Evolutionary conservation across 768 basidiomycete genomes (phyloP).

Genomic region (Mycena olivaceomarginata): DNA sequence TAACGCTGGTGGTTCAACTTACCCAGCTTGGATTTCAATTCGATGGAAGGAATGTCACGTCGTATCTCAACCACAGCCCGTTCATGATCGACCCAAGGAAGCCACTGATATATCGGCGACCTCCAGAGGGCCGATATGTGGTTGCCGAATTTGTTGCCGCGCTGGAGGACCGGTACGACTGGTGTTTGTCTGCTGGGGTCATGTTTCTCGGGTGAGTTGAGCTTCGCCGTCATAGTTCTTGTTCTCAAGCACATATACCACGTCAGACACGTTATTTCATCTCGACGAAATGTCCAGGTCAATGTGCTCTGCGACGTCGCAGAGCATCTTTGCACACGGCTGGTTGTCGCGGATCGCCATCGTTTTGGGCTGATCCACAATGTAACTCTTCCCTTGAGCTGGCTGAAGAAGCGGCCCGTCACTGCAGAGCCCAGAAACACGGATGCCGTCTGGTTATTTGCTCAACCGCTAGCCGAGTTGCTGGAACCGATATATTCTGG

Average conservation of each 20-base stretch:
- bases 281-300: no score
- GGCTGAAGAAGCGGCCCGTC: constrained; percentile 61
- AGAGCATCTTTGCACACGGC: constrained; percentile 66
- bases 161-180: constrained; percentile 51
- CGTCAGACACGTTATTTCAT: constrained; percentile 68
- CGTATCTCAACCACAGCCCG: constrained; percentile 57
- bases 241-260: neutral
- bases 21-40: constrained; percentile 61
- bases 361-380: constrained; percentile 58
- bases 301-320: constrained; percentile 70
- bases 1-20: no score
- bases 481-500: constrained; percentile 45
- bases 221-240: neutral
- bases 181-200: constrained; percentile 58
- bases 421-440: constrained; percentile 33
- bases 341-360: constrained; percentile 59
- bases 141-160: constrained; percentile 55
- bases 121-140: constrained; percentile 40
- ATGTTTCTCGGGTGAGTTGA: constrained; percentile 63
- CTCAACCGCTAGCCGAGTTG: constrained; percentile 47
- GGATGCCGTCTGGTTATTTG: constrained; percentile 38
- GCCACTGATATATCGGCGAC: constrained; percentile 42
- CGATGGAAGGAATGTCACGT: constrained; percentile 55
- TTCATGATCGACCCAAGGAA: constrained; percentile 47
- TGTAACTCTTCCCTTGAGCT: constrained; percentile 72